Base-by-base conservation (phyloP, 805 yeast genomes). In the Candida taoyuanica region DNA sequence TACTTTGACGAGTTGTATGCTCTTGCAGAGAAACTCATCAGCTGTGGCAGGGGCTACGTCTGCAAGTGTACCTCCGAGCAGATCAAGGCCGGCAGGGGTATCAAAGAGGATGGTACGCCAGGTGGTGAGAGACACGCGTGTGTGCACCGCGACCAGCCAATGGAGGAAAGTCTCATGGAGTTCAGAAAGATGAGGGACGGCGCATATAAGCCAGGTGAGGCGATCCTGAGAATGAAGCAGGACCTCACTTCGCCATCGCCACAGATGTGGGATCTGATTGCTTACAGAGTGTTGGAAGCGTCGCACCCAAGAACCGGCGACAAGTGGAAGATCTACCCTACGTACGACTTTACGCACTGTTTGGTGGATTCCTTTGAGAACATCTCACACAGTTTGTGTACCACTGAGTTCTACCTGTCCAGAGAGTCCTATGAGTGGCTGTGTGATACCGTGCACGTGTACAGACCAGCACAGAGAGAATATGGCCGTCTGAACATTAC, bases 201-300 rank as follows among this genome's bases (percentile, higher is more conserved):
- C 30, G 68, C 71, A 47, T 93, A 83, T 65, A 71, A 75, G 49
- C 88, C 88, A 29, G 98, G 98, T 49, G 85, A 86, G 63, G 98
- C 96, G 21, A 87, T 88, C 9, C 72, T 93, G 59, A 82, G 99
- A 67, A 93, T 93, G 98, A 91, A 91, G 62, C 96, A 87, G 71
- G 96, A 93, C 56, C 68, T 93, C 47, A 59, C 63, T 7, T 84
- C 93, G 14, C 95, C 96, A 47, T 85, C 86, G 47, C 99, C 99
- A 14, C 98, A 93, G 68, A 93, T 93, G 98, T 93, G 99, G 99
- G 99, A 93, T 65, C 73, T 93, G 48, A 93, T 93, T 46, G 98
- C 98, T 11, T 93, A 93, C 67, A 78, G 99, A 62, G 96, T 93
- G 3, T 71, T 93, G 53, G 74, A 91, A 52, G 88, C 95, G 12